Conservation (phyloP, 257 asterid genomes). For the Coffea canephora region DNA sequence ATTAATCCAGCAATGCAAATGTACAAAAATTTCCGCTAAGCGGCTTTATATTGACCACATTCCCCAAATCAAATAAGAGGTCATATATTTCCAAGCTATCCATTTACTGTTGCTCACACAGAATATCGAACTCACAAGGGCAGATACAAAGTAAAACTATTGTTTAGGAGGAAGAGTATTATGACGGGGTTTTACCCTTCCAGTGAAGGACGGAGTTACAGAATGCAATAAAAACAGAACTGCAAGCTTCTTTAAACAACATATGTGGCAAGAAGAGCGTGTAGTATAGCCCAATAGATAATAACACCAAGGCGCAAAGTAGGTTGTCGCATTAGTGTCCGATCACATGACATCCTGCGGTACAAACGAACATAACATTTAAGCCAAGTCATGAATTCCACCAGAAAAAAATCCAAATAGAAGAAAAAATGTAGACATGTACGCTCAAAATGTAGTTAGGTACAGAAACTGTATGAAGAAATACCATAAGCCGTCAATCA, state of each 20-base stretch:
- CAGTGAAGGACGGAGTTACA: constrained; percentile 4
- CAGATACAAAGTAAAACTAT: neutral
- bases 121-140: neutral
- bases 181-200: neutral
- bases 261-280: constrained; percentile 72
- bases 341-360: constrained; percentile 91
- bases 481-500: constrained; percentile 93
- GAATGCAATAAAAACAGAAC: constrained; percentile 22
- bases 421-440: neutral
- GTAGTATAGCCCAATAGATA: constrained; percentile 84
- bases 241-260: constrained; percentile 56
- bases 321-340: constrained; percentile 95
- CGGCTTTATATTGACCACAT: no score
- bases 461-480: neutral
- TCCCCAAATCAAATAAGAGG: no score
- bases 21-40: no score
- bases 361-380: constrained; percentile 20
- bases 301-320: constrained; percentile 86
- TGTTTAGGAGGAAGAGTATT: neutral
- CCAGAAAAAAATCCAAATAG: neutral
- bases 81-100: neutral
- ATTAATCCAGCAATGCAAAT: no score
- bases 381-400: neutral
- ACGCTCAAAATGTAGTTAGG: neutral
- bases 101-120: neutral